Conservation (phyloP, 805 yeast species). For the Starmerella vaccinii region DNA sequence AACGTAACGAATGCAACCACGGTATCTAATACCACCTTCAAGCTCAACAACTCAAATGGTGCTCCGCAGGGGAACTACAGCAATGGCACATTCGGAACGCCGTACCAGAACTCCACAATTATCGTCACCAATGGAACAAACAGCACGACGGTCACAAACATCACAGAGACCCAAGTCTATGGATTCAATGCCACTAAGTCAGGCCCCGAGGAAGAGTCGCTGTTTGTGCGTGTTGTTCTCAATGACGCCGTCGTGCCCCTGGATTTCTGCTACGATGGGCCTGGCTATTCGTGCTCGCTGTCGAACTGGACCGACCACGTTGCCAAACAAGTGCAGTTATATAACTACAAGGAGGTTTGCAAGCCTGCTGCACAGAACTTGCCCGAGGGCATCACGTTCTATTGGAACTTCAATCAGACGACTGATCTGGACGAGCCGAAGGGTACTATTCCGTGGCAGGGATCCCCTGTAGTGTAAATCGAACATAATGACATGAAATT, state of each 20-base stretch:
- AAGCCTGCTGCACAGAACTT: conserved; percentile 9
- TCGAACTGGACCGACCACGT: conserved; percentile 25
- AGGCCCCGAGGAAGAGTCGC: conserved; percentile 16
- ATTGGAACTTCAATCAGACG: conserved; percentile 19
- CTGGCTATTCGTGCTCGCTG: conserved; percentile 42
- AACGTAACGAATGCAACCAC: conserved; percentile 8
- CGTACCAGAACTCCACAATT: conserved; percentile 7
- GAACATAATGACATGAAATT: not conserved
- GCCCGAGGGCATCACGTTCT: conserved; percentile 11
- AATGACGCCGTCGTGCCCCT: conserved; percentile 49
- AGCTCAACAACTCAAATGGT: not conserved
- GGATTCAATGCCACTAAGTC: conserved; percentile 9
- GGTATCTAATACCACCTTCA: not conserved
- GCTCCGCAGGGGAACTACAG: not conserved
- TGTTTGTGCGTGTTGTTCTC: conserved; percentile 40
- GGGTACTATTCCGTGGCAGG: conserved; percentile 14
- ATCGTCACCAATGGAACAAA: conserved; percentile 10
- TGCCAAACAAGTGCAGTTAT: not conserved
- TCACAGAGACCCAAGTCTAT: conserved; percentile 15
- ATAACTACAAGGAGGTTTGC: conserved; percentile 15
- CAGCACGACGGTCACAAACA: conserved; percentile 2
- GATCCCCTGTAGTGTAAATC: conserved; percentile 6
- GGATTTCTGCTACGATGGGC: conserved; percentile 42
- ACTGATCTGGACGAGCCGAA: conserved; percentile 6
- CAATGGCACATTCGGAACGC: conserved; percentile 7